A percentile compares a stretch with the other conserved stretches of the same genome.
Evolutionary conservation across 805 yeast genomes (phyloP).

Genomic region (Candida montana): DNA sequence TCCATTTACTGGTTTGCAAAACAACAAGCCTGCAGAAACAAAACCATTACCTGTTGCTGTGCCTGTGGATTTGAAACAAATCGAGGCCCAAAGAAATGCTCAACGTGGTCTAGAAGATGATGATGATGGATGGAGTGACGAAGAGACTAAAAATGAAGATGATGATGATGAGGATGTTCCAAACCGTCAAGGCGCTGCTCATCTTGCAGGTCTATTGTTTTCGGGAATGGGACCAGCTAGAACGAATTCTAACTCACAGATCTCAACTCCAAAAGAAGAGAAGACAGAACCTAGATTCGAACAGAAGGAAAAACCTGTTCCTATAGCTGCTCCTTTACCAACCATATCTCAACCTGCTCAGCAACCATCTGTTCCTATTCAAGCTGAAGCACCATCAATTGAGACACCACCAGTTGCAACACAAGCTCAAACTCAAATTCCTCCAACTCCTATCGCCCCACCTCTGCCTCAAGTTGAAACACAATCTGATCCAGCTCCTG

Average conservation of each 20-base stretch:
- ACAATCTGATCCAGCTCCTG: constrained; percentile 24
- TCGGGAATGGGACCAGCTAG: constrained; percentile 24
- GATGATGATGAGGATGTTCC: constrained; percentile 31
- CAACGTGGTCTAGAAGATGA: constrained; percentile 46
- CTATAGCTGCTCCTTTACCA: constrained; percentile 27
- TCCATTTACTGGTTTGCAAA: constrained; percentile 54
- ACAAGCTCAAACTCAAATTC: background rate
- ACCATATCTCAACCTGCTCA: constrained; percentile 11
- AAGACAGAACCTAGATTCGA: constrained; percentile 17
- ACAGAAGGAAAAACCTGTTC: constrained; percentile 24
- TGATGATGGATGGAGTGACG: constrained; percentile 31
- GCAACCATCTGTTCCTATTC: background rate
- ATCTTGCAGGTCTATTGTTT: constrained; percentile 24
- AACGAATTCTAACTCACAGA: constrained; percentile 18
- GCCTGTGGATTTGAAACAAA: constrained; percentile 47
- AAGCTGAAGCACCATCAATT: background rate
- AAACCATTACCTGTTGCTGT: constrained; percentile 13
- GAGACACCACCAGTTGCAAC: constrained; percentile 11
- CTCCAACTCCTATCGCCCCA: constrained; percentile 21
- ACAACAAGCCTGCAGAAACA: background rate
- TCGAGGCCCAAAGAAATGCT: constrained; percentile 66
- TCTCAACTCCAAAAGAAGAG: constrained; percentile 17
- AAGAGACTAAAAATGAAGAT: constrained; percentile 27
- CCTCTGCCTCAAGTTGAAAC: constrained; percentile 21
- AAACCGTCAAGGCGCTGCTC: constrained; percentile 27